phyloP scores from a whole-genome alignment of 495 filamentous ascomycete species.

The Penicillium alfredii region DNA sequence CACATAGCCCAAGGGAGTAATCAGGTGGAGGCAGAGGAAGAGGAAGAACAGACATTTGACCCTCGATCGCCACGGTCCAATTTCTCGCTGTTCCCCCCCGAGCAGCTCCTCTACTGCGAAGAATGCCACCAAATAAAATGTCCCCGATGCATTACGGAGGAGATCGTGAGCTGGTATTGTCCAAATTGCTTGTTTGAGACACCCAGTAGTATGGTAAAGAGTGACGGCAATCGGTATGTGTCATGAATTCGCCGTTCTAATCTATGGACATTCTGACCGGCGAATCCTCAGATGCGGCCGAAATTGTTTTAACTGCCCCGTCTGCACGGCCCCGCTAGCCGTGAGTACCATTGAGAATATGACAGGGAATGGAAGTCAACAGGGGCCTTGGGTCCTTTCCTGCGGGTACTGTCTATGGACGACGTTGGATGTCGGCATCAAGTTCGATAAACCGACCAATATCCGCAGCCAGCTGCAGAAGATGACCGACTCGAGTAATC shows the following conservation, averaged over 20 bases:
- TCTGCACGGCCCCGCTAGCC: conserved; percentile 74
- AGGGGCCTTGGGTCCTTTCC: conserved; percentile 69
- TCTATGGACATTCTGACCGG: conserved; percentile 14
- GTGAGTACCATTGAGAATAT: conserved; percentile 59
- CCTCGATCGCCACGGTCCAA: conserved; percentile 76
- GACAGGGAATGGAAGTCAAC: conserved; percentile 30
- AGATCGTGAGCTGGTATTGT: conserved; percentile 90
- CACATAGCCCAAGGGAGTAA: conserved; percentile 1
- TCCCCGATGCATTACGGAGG: conserved; percentile 82
- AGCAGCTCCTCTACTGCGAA: conserved; percentile 90
- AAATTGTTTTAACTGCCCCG: conserved; percentile 91
- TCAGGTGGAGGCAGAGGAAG: conserved; percentile 45
- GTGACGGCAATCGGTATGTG: conserved; percentile 83
- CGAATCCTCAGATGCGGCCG: conserved; percentile 65
- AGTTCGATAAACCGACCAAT: conserved; percentile 79
- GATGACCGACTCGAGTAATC: conserved; percentile 29
- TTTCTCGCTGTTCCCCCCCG: conserved; percentile 87
- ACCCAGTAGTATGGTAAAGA: conserved; percentile 80
- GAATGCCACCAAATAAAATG: conserved; percentile 96
- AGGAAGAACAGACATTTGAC: conserved; percentile 79
- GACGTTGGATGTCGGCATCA: conserved; percentile 79
- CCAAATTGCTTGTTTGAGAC: conserved; percentile 96
- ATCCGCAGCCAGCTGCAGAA: conserved; percentile 73
- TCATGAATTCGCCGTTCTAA: too few species aligned
- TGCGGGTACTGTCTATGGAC: conserved; percentile 92